A percentile compares a stretch with the other conserved stretches of the same genome.
phyloP scores from a whole-genome alignment of 768 basidiomycete species.

The Rhizopogon rudus region DNA sequence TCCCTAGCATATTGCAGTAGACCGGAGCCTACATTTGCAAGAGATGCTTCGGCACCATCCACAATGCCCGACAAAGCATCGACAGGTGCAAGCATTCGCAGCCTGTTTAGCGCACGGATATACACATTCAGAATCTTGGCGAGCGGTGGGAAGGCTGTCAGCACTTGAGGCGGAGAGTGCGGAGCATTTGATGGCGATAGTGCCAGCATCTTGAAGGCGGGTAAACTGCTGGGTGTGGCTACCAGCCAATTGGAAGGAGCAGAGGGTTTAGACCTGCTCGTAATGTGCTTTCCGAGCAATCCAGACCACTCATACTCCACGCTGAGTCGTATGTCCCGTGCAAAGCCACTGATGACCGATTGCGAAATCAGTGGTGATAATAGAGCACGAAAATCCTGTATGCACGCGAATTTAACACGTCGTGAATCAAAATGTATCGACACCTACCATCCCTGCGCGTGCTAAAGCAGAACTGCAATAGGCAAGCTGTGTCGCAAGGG shows the following conservation, averaged over 20 bases:
- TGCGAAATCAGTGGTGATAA: constrained; percentile 61
- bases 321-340: constrained; percentile 32
- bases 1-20: constrained; percentile 42
- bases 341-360: constrained; percentile 57
- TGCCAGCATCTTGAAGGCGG: constrained; percentile 16
- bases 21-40: constrained; percentile 40
- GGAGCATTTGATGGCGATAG: constrained; percentile 28
- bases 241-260: constrained; percentile 52
- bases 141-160: constrained; percentile 72
- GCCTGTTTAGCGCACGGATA: constrained; percentile 67
- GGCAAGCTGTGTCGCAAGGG: constrained; percentile 87
- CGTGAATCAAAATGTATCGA: background rate
- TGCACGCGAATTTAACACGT: constrained; percentile 1
- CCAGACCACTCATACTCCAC: constrained; percentile 32
- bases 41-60: constrained; percentile 43
- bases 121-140: constrained; percentile 71
- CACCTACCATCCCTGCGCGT: constrained; percentile 71
- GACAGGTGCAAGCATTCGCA: constrained; percentile 77
- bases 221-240: constrained; percentile 29
- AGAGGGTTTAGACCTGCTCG: constrained; percentile 11
- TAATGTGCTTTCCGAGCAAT: constrained; percentile 18
- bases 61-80: constrained; percentile 48
- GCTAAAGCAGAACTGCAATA: constrained; percentile 92
- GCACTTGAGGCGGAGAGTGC: constrained; percentile 65
- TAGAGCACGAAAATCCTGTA: constrained; percentile 61